Evolutionary conservation across 2,329 filamentous ascomycete genomes (phyloP), one percentile per base, ranked within the genome.

Genomic region (Verticillium nubilum): DNA sequence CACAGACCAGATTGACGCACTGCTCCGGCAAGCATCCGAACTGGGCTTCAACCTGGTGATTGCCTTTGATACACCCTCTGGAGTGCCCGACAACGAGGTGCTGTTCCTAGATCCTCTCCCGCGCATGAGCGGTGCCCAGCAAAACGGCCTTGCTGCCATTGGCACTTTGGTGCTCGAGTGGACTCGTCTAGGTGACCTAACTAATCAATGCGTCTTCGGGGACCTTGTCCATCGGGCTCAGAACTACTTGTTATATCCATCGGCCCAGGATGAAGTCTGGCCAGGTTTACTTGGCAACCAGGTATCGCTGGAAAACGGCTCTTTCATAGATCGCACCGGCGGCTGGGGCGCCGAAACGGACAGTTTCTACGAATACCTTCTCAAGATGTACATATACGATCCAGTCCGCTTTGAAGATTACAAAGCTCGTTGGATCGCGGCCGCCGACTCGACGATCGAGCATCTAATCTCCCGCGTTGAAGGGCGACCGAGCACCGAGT

Each of bases 361-460:
- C 72, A 91, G 86, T 52, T 96, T 88, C 75, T 96, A 96, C 75
- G 91, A 96, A 74, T 96, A 96, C 68, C 82, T 96, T 31, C 88
- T 96, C 72, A 96, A 96, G 78, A 94, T 95, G 90, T 96, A 87
- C 67, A 73, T 94, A 58, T 96, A 96, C 71, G 88, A 94, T 68
- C 79, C 85, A 0, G 66, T 71, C 5, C 80, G 85, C 3, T 96
- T 90, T 67, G 73, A 68, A 1, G 62, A 72, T 2, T 92, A 94
- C 75, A 86, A 81, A 67, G 87, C 93, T 63, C 85, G 86, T 54
- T 97, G 91, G 91, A 75, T 91, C 50, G 69, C 80, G 1, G 91
- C 91, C 2, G 89, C 87, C 57, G 87, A 96, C 65, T 92, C 88
- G 6, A 87, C 86, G 5, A 94, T 95, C 54, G 71, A 81, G 60